A percentile compares a stretch with the other conserved stretches of the same genome.
phyloP scores from a whole-genome alignment of 352 stramenopile species.

The Peronospora belbahrii region DNA sequence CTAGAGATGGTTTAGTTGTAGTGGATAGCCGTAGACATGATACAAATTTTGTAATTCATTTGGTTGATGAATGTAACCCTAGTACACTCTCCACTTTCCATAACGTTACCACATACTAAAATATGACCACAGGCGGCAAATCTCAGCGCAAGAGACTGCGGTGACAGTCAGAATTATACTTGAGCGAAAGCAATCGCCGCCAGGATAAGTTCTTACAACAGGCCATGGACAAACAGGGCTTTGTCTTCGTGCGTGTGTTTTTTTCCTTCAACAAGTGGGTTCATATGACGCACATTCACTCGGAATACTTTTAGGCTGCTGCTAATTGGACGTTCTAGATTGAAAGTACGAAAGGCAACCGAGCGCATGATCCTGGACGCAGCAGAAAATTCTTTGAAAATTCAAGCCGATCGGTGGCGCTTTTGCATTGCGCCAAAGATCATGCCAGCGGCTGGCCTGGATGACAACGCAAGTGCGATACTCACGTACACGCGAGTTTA shows the following conservation, averaged over 20 bases:
- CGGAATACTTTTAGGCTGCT: neutral
- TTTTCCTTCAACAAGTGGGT: conserved; percentile 63
- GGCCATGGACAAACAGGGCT: conserved; percentile 58
- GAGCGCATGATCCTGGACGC: conserved; percentile 52
- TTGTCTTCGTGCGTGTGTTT: conserved; percentile 43
- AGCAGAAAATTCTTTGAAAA: conserved; percentile 38
- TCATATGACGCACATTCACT: neutral
- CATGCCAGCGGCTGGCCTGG: conserved; percentile 18
- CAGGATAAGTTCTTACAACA: conserved; percentile 79
- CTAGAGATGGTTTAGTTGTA: no score
- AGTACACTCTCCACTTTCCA: no score
- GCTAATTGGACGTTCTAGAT: conserved; percentile 12
- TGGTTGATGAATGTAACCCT: no score
- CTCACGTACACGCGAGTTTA: neutral
- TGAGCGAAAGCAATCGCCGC: conserved; percentile 67
- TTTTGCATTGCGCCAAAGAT: conserved; percentile 40
- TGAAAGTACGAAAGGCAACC: conserved; percentile 50
- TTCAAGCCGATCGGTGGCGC: conserved; percentile 35
- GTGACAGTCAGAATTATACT: conserved; percentile 77
- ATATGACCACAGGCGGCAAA: conserved; percentile 36
- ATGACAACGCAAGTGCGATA: conserved; percentile 19
- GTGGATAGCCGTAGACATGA: no score
- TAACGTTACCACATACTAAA: no score
- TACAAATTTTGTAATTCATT: no score
- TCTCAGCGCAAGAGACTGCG: conserved; percentile 63